Evolutionary conservation across 129 eudicot genomes (phyloP).

Genomic region (Flaveria brownii): DNA sequence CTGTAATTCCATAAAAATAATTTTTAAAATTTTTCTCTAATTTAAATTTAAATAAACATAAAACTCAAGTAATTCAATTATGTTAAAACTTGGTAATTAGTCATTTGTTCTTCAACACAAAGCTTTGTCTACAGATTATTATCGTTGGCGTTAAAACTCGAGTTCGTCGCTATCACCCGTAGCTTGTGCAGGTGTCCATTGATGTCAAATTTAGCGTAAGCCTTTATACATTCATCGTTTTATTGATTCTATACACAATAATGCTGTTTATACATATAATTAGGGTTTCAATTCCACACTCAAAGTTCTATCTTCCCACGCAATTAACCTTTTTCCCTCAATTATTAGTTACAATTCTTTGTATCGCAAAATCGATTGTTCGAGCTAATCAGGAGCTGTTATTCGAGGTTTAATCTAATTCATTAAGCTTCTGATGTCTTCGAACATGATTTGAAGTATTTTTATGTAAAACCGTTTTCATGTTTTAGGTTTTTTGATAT

Average conservation of each 20-base stretch:
- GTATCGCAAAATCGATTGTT: constrained; percentile 3
- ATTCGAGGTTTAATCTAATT: constrained; percentile 17
- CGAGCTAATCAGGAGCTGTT: constrained; percentile 20
- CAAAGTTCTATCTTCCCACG: not conserved
- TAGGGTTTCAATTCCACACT: constrained; percentile 28
- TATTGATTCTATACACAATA: constrained; percentile 23
- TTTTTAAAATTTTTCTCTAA: too few species aligned
- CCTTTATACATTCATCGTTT: constrained; percentile 18
- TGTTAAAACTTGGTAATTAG: too few species aligned
- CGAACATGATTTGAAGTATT: not conserved
- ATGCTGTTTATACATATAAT: constrained; percentile 22
- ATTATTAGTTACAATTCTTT: constrained; percentile 1
- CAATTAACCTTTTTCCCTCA: constrained; percentile 1
- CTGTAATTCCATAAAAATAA: too few species aligned
- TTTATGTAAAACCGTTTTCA: not conserved
- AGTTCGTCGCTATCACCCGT: constrained; percentile 33
- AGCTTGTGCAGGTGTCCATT: constrained; percentile 30
- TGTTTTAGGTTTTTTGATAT: not conserved
- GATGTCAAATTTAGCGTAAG: constrained; percentile 31
- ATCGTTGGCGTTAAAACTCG: too few species aligned
- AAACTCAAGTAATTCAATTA: too few species aligned
- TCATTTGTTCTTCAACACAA: too few species aligned
- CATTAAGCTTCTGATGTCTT: constrained; percentile 15
- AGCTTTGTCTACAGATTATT: too few species aligned
- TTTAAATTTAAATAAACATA: too few species aligned